Conservation (phyloP, 495 filamentous ascomycete species). For the Durotheca rogersii region DNA sequence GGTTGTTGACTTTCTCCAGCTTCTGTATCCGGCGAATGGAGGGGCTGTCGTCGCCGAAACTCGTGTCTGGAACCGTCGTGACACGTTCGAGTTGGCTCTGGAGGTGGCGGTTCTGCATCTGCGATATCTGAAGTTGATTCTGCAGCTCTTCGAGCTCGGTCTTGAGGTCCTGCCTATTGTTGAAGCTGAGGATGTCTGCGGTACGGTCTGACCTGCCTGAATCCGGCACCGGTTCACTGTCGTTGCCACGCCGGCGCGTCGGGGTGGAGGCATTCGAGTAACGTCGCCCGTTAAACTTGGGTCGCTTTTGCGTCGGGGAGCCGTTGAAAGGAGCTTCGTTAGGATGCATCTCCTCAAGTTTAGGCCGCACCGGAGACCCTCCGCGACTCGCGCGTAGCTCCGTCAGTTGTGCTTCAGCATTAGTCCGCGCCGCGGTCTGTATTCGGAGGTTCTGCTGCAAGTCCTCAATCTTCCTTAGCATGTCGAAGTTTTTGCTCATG, state of each 20-base stretch:
- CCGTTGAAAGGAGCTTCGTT: conserved; percentile 76
- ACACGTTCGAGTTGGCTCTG: conserved; percentile 78
- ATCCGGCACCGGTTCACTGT: conserved; percentile 62
- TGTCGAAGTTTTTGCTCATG: conserved; percentile 65
- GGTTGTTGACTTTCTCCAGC: conserved; percentile 86
- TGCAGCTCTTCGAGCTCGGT: conserved; percentile 90
- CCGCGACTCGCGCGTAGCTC: conserved; percentile 75
- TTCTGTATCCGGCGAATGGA: conserved; percentile 82
- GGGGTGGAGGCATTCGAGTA: conserved; percentile 76
- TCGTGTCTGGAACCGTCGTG: conserved; percentile 56
- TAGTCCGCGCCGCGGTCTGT: conserved; percentile 76
- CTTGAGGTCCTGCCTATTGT: conserved; percentile 87
- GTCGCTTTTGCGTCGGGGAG: conserved; percentile 74
- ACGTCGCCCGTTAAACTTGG: conserved; percentile 69
- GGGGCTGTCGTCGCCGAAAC: conserved; percentile 81
- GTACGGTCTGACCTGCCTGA: conserved; percentile 86
- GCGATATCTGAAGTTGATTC: conserved; percentile 89
- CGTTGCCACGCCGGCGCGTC: conserved; percentile 66
- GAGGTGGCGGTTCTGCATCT: conserved; percentile 95
- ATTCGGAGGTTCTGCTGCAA: conserved; percentile 81
- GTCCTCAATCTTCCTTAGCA: conserved; percentile 89
- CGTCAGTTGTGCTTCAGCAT: conserved; percentile 79
- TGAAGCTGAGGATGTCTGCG: conserved; percentile 84
- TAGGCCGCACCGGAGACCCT: conserved; percentile 69
- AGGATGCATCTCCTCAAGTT: conserved; percentile 81